Percentiles rank a stretch among this genome's conserved stretches.
These are phyloP conservation scores for Mycena amicta DNA, from an alignment of 768 basidiomycete species.

Conservation along the genomic window DNA sequence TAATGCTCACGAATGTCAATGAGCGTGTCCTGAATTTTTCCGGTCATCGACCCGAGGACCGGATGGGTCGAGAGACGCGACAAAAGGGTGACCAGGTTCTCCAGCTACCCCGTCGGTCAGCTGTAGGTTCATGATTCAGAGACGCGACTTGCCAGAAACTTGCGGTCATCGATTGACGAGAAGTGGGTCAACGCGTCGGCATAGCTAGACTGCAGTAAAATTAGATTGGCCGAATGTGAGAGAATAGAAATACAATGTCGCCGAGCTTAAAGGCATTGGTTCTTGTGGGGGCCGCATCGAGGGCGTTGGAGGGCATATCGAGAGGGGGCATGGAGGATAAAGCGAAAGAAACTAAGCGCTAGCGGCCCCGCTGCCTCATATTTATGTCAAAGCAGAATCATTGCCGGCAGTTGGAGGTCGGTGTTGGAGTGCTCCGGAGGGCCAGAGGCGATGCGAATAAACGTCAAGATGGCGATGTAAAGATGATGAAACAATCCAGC, in stretches of 20 bases:
- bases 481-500: no score
- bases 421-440: no score
- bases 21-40: constrained; percentile 48
- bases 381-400: background rate
- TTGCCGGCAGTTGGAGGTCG: constrained; percentile 6
- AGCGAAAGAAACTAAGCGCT: no score
- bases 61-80: constrained; percentile 43
- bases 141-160: constrained; percentile 51
- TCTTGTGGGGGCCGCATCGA: constrained; percentile 7
- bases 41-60: constrained; percentile 25
- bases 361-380: background rate
- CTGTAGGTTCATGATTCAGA: background rate
- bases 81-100: constrained; percentile 63
- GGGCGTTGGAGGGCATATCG: constrained; percentile 1
- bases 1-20: constrained; percentile 63
- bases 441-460: no score
- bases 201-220: constrained; percentile 51
- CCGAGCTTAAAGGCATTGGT: constrained; percentile 2
- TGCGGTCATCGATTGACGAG: constrained; percentile 56
- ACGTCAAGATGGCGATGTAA: no score
- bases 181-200: constrained; percentile 49
- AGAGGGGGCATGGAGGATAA: constrained; percentile 8
- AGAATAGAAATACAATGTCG: constrained; percentile 4
- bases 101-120: constrained; percentile 49
- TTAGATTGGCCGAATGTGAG: background rate